These are phyloP conservation scores for Erigeron canadensis DNA, from an alignment of 129 eudicot species.

Conservation along the genomic window DNA sequence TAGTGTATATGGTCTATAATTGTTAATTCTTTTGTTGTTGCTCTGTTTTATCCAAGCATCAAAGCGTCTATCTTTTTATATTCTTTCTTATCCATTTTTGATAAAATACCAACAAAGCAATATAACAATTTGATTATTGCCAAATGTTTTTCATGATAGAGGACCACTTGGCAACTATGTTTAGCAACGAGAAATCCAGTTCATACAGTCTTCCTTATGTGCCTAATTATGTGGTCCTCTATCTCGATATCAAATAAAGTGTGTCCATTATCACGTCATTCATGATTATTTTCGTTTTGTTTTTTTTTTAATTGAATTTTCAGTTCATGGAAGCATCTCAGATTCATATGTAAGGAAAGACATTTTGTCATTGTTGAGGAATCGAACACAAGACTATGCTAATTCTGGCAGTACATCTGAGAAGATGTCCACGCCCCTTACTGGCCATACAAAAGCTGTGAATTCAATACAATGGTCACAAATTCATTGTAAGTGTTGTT, in stretches of 20 bases:
- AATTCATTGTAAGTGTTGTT: slow-evolving; percentile 63
- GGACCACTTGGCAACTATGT: no score
- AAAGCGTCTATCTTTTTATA: neutral
- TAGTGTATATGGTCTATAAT: neutral
- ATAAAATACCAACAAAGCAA: neutral
- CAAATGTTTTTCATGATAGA: neutral
- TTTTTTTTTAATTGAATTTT: slow-evolving; percentile 15
- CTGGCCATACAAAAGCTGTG: slow-evolving; percentile 68
- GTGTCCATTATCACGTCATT: slow-evolving; percentile 8
- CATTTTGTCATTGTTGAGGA: slow-evolving; percentile 51
- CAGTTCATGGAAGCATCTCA: slow-evolving; percentile 72
- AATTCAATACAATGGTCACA: slow-evolving; percentile 78
- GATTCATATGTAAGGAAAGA: slow-evolving; percentile 49
- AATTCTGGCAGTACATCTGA: slow-evolving; percentile 32
- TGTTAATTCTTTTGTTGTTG: neutral
- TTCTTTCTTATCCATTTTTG: neutral
- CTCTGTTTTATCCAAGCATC: neutral
- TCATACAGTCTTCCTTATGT: neutral
- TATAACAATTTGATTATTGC: neutral
- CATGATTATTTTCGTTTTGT: slow-evolving; percentile 4
- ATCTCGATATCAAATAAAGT: neutral
- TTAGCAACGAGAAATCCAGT: no score
- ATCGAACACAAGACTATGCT: slow-evolving; percentile 28
- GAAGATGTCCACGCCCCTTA: slow-evolving; percentile 46
- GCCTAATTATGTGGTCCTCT: neutral